These are phyloP conservation scores for Monilinia fructigena DNA, from an alignment of 2,329 filamentous ascomycete species.

Conservation along the genomic window DNA sequence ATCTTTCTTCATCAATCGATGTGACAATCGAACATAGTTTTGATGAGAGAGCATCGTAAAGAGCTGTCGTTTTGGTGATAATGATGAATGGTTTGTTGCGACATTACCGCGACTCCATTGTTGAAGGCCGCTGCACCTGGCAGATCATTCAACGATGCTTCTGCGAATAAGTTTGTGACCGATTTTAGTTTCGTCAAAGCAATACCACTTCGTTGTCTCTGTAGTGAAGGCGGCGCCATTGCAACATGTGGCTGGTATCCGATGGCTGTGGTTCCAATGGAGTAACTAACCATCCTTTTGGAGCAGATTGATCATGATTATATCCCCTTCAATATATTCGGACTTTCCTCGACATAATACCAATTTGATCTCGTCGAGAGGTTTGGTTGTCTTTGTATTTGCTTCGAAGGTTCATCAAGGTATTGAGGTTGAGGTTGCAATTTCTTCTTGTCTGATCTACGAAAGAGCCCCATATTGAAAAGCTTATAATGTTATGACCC, in stretches of 20 bases:
- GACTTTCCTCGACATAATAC: slow-evolving; percentile 15
- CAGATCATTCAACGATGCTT: slow-evolving; percentile 41
- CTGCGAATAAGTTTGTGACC: slow-evolving; percentile 41
- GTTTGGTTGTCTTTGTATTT: slow-evolving; percentile 9
- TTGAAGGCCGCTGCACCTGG: slow-evolving; percentile 44
- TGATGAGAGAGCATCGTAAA: slow-evolving; percentile 59
- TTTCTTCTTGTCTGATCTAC: slow-evolving; percentile 35
- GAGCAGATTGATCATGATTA: slow-evolving; percentile 13
- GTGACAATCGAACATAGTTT: slow-evolving; percentile 69
- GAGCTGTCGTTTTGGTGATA: slow-evolving; percentile 47
- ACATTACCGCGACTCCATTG: slow-evolving; percentile 47
- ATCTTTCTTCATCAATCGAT: slow-evolving; percentile 64
- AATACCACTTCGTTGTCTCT: slow-evolving; percentile 25
- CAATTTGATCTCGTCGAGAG: not conserved
- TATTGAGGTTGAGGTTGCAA: slow-evolving; percentile 25
- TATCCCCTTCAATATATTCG: slow-evolving; percentile 17
- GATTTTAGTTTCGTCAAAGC: slow-evolving; percentile 34
- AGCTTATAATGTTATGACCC: slow-evolving; percentile 1
- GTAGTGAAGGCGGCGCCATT: slow-evolving; percentile 25
- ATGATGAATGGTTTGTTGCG: slow-evolving; percentile 46
- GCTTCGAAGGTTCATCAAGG: slow-evolving; percentile 8
- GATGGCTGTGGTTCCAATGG: slow-evolving; percentile 21
- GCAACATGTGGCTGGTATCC: slow-evolving; percentile 14
- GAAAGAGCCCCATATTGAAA: slow-evolving; percentile 36
- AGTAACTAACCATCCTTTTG: slow-evolving; percentile 30